Evolutionary conservation across 805 yeast genomes (phyloP), one percentile per base, ranked within the genome.

Genomic region (Myxozyma udenii): DNA sequence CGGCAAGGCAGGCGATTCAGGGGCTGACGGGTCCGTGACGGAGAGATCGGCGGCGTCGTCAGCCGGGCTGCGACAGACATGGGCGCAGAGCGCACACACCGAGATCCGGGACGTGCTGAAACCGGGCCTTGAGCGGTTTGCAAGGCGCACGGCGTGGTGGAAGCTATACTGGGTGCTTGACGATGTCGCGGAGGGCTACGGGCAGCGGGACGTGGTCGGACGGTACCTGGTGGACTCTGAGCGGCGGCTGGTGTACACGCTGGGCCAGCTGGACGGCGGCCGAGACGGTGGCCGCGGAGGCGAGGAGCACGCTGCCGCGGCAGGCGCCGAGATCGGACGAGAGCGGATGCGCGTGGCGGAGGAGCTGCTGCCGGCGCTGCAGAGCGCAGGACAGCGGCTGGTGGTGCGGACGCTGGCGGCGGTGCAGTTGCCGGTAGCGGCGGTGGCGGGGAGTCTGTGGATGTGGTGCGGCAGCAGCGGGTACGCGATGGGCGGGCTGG

Each of bases 61-160:
- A 9, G 14, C 14, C 14, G 33, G 33, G 14, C 22, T 45, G 26
- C 51, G 51, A 19, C 33, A 32, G 9, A 51, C 61, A 21, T 71
- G 75, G 75, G 57, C 72, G 0, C 48, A 51, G 18, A 46, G 53
- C 4, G 74, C 75, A 1, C 75, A 71, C 53, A 51, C 58, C n/a
- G 75, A 71, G 55, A 64, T 71, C 26, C 71, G 72, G 49, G 61
- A 64, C 18, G 46, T 39, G n/a, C 57, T 69, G 7, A 48, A 62
- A 18, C 62, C 64, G 11, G 57, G 63, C 7, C 49, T 71, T 12
- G 44, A 12, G 11, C 12, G 21, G 22, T 55, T 55, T 32, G 50
- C 62, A 61, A 19, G 25, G 32, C 1, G 45, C 53, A 48, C 54
- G 55, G 21, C 71, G 2, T 71, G 74, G 73, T 70, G 65, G 63